phyloP scores from a whole-genome alignment of 2,329 filamentous ascomycete species.

The Alternaria sp. region DNA sequence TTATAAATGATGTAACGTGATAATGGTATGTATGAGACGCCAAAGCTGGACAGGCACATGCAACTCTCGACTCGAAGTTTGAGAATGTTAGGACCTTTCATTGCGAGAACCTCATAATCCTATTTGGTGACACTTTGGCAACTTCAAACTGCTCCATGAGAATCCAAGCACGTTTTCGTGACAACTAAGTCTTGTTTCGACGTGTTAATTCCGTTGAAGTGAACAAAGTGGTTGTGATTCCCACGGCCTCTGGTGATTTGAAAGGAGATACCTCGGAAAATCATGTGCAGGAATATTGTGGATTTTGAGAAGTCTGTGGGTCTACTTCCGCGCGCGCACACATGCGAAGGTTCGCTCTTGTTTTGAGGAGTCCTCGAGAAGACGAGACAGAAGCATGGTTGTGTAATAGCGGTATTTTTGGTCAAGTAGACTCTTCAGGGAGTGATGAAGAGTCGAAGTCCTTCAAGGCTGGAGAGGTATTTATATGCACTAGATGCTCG shows the following conservation, averaged over 20 bases:
- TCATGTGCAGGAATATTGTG: too few relatives aligned
- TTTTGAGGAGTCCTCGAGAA: too few relatives aligned
- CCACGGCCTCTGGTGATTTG: not conserved
- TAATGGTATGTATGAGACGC: fast-evolving
- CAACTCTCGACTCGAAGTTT: not conserved
- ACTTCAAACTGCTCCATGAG: not conserved
- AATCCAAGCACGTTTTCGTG: not conserved
- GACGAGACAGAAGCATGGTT: too few relatives aligned
- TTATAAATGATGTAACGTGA: not conserved
- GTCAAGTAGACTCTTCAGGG: too few relatives aligned
- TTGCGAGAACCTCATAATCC: not conserved
- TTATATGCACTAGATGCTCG: too few relatives aligned
- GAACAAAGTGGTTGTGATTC: not conserved
- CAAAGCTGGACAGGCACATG: too few relatives aligned
- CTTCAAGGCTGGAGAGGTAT: too few relatives aligned
- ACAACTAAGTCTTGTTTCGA: not conserved
- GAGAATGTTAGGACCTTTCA: not conserved
- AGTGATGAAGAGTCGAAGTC: too few relatives aligned
- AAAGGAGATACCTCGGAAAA: not conserved
- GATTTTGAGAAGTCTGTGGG: too few relatives aligned
- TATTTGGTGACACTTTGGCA: not conserved
- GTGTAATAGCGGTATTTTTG: too few relatives aligned
- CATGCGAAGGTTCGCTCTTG: too few relatives aligned
- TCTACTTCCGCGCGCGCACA: too few relatives aligned
- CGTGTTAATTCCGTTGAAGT: not conserved